Percentiles rank a stretch among this genome's conserved stretches.
phyloP scores from a whole-genome alignment of 1,284 basidiomycete genomes.

The Pterulicium gracile region DNA sequence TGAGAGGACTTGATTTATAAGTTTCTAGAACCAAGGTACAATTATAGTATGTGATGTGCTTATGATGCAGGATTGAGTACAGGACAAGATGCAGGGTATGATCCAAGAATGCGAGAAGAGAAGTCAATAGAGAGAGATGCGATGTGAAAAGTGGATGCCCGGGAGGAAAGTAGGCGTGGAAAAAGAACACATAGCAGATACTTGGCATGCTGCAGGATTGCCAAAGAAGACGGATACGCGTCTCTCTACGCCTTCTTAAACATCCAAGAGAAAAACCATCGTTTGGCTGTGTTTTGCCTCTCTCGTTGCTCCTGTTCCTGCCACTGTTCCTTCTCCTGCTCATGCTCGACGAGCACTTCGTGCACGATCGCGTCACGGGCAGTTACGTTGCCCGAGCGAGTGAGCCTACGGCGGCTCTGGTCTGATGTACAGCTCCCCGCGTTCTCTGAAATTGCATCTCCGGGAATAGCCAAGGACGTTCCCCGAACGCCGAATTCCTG shows the following conservation, averaged over 20 bases:
- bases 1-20: too few species aligned
- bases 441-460: not conserved
- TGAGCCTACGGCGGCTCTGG: not conserved
- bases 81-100: too few species aligned
- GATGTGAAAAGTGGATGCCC: too few species aligned
- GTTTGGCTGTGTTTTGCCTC: constrained; percentile 33
- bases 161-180: too few species aligned
- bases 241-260: constrained; percentile 29
- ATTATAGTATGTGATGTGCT: too few species aligned
- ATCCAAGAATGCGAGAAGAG: too few species aligned
- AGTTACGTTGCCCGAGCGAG: constrained; percentile 29
- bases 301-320: constrained; percentile 45
- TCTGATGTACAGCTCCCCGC: not conserved
- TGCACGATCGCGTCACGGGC: constrained; percentile 50
- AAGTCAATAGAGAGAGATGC: too few species aligned
- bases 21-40: too few species aligned
- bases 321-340: constrained; percentile 31
- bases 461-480: not conserved
- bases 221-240: too few species aligned
- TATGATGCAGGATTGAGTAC: too few species aligned
- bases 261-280: constrained; percentile 56
- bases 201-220: too few species aligned
- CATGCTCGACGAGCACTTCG: constrained; percentile 48
- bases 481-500: not conserved
- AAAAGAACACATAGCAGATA: too few species aligned